Percentiles rank a stretch among this genome's conserved stretches.
These are phyloP conservation scores for Nitzschia sp. DNA, from an alignment of 108 stramenopile genomes.

Conservation along the genomic window DNA sequence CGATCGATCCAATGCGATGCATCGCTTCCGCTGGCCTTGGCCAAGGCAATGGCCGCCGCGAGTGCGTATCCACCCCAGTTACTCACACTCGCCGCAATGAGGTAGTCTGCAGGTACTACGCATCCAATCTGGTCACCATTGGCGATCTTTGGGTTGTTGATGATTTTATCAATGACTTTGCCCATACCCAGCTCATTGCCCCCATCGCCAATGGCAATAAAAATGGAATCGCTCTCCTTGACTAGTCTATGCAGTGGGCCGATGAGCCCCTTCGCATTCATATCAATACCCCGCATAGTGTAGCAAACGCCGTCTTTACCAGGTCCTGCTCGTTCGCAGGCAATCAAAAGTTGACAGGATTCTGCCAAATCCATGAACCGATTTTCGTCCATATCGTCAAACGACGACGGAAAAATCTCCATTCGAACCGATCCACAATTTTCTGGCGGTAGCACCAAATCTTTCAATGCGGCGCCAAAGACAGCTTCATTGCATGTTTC, in stretches of 20 bases:
- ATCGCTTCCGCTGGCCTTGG: not conserved
- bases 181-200: conserved; percentile 92
- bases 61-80: conserved; percentile 92
- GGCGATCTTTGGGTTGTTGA: conserved; percentile 49
- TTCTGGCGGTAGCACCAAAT: conserved; percentile 18
- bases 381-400: conserved; percentile 42
- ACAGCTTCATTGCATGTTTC: conserved; percentile 71
- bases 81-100: conserved; percentile 80
- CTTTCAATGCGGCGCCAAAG: conserved; percentile 39
- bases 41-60: conserved; percentile 58
- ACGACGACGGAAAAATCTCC: conserved; percentile 50
- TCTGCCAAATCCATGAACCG: conserved; percentile 45
- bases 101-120: conserved; percentile 59
- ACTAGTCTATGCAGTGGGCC: conserved; percentile 69
- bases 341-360: conserved; percentile 54
- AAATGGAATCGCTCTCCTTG: conserved; percentile 10
- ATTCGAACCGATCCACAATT: conserved; percentile 27
- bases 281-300: conserved; percentile 83
- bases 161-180: conserved; percentile 65
- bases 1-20: conserved; percentile 32
- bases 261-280: conserved; percentile 65
- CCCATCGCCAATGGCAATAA: conserved; percentile 49
- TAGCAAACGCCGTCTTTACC: conserved; percentile 75
- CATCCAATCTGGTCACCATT: conserved; percentile 70
- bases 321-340: conserved; percentile 83